Percentiles rank a stretch among this genome's conserved stretches.
Evolutionary conservation across 2,329 filamentous ascomycete genomes (phyloP).

Genomic region (Claviceps humidiphila): DNA sequence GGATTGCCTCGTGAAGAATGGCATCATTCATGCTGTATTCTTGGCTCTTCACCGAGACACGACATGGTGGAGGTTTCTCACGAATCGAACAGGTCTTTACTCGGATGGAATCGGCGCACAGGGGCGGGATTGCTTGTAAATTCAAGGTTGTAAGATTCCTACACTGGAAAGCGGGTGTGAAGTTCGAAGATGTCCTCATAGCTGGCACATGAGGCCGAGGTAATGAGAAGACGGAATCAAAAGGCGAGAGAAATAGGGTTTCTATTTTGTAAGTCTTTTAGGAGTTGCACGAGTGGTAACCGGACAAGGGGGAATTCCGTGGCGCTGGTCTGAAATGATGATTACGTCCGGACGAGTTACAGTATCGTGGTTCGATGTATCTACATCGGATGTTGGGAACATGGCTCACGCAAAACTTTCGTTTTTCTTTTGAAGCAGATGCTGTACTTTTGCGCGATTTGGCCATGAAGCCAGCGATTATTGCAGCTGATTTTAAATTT

Average conservation of each 20-base stretch:
- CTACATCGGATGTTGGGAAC: not conserved
- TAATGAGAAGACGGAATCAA: not conserved
- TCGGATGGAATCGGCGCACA: not conserved
- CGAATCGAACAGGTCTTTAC: not conserved
- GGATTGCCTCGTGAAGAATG: too few relatives aligned
- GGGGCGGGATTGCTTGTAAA: constrained; percentile 5
- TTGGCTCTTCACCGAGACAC: not conserved
- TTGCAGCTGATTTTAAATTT: too few relatives aligned
- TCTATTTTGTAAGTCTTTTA: not conserved
- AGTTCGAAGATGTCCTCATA: not conserved
- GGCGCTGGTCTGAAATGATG: not conserved
- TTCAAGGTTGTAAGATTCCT: constrained; percentile 1
- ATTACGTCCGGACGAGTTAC: not conserved
- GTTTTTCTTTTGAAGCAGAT: not conserved
- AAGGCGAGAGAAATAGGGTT: not conserved
- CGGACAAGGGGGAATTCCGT: not conserved
- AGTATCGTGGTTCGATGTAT: not conserved
- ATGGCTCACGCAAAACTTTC: not conserved
- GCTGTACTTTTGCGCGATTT: not conserved
- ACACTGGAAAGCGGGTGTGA: not conserved
- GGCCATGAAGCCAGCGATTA: not conserved
- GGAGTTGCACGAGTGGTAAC: not conserved
- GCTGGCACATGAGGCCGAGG: not conserved
- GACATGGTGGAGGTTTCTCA: not conserved
- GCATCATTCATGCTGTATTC: not conserved